These are phyloP conservation scores for Tricholoma sp. DNA, from an alignment of 768 basidiomycete species.

Conservation along the genomic window DNA sequence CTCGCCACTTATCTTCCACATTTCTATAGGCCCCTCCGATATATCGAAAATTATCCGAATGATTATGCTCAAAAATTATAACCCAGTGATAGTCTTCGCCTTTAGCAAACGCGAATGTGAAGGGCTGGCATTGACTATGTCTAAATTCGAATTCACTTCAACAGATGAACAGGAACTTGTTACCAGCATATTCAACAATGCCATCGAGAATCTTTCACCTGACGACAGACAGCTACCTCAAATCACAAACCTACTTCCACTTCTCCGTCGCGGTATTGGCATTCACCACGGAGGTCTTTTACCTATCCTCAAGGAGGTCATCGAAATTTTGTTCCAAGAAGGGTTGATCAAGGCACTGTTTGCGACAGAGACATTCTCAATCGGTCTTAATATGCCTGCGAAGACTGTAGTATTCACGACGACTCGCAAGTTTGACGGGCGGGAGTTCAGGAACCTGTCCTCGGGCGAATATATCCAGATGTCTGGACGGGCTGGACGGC, in stretches of 20 bases:
- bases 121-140: slow-evolving; percentile 80
- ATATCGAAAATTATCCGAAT: slow-evolving; percentile 97
- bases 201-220: slow-evolving; percentile 80
- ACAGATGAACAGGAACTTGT: slow-evolving; percentile 89
- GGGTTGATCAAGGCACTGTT: slow-evolving; percentile 97
- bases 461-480: slow-evolving; percentile 99
- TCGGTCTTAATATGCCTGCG: slow-evolving; percentile 98
- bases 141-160: slow-evolving; percentile 94
- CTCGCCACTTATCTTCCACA: not conserved
- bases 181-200: slow-evolving; percentile 87
- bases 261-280: slow-evolving; percentile 92
- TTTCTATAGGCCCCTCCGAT: slow-evolving; percentile 71
- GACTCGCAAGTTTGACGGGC: slow-evolving; percentile 94
- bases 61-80: slow-evolving; percentile 97
- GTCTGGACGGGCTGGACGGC: slow-evolving; percentile 96
- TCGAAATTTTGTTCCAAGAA: slow-evolving; percentile 98
- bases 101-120: slow-evolving; percentile 99
- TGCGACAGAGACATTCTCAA: slow-evolving; percentile 98
- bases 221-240: slow-evolving; percentile 91
- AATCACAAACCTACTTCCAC: slow-evolving; percentile 86
- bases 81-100: slow-evolving; percentile 97
- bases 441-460: slow-evolving; percentile 88
- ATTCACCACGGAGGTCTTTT: slow-evolving; percentile 98
- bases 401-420: slow-evolving; percentile 98
- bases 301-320: slow-evolving; percentile 97